phyloP scores from a whole-genome alignment of 2,329 filamentous ascomycete genomes.

The Alternaria viburni region DNA sequence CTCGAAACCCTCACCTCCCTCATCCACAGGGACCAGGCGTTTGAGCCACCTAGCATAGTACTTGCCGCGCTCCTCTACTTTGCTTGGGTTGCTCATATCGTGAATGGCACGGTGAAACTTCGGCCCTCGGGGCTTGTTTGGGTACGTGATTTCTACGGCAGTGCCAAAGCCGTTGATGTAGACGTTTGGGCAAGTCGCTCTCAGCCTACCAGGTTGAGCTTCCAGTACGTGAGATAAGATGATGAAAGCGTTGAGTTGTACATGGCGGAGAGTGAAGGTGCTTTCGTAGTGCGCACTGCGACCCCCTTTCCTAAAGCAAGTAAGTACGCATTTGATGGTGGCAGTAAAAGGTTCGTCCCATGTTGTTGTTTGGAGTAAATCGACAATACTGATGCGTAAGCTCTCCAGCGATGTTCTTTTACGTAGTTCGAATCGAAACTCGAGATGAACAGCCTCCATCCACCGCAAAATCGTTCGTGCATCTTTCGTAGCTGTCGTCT shows the following conservation, averaged over 20 bases:
- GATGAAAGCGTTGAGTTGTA: not conserved
- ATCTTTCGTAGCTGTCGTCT: not conserved
- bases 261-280: not conserved
- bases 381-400: not conserved
- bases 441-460: not conserved
- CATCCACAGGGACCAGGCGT: not conserved
- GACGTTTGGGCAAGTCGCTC: not conserved
- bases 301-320: not conserved
- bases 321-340: not conserved
- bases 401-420: rapidly evolving
- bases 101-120: not conserved
- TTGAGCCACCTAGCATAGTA: not conserved
- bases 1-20: not conserved
- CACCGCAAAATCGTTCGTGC: not conserved
- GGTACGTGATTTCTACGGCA: not conserved
- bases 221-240: not conserved
- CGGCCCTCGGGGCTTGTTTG: not conserved
- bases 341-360: not conserved
- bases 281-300: not conserved
- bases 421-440: not conserved
- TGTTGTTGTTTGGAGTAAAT: not conserved
- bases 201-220: not conserved
- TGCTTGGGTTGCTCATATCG: not conserved
- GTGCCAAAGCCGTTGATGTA: not conserved
- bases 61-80: not conserved